phyloP scores from a whole-genome alignment of 163 green algal genomes.

The Chlamydomonas reinhardtii region DNA sequence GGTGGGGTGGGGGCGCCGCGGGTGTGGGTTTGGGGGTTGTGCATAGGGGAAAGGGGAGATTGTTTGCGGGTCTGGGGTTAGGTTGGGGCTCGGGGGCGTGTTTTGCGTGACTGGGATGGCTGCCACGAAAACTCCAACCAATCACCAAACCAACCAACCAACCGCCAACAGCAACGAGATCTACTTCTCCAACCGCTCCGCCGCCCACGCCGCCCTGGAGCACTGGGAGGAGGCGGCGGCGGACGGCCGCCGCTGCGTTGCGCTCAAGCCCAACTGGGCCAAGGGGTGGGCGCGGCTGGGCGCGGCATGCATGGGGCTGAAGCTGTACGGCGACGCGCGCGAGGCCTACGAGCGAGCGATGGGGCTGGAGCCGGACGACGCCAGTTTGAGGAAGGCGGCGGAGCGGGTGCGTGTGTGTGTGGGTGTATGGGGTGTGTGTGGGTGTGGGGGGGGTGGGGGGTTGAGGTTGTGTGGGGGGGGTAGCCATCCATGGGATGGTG shows the following conservation, averaged over 20 bases:
- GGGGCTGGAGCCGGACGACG: background rate
- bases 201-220: constrained; percentile 64
- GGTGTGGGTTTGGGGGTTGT: background rate
- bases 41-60: too few species aligned
- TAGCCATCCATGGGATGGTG: background rate
- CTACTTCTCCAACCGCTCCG: constrained; percentile 83
- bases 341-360: constrained; percentile 76
- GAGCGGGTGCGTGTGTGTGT: constrained; percentile 37
- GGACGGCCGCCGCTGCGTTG: constrained; percentile 67
- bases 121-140: background rate
- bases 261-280: constrained; percentile 64
- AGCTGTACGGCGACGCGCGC: constrained; percentile 78
- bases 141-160: background rate
- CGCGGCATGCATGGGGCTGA: constrained; percentile 52
- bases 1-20: background rate
- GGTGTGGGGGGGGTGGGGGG: background rate
- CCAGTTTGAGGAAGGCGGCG: background rate
- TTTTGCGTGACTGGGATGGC: background rate
- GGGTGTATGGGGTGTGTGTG: background rate
- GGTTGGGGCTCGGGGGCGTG: background rate
- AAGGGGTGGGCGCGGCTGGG: constrained; percentile 52
- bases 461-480: background rate
- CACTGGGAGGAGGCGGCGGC: constrained; percentile 66
- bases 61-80: background rate
- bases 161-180: constrained; percentile 67